A percentile compares a stretch with the other conserved stretches of the same genome.
These are phyloP conservation scores for Gentiana macrophylla DNA, from an alignment of 257 asterid species.

Conservation along the genomic window DNA sequence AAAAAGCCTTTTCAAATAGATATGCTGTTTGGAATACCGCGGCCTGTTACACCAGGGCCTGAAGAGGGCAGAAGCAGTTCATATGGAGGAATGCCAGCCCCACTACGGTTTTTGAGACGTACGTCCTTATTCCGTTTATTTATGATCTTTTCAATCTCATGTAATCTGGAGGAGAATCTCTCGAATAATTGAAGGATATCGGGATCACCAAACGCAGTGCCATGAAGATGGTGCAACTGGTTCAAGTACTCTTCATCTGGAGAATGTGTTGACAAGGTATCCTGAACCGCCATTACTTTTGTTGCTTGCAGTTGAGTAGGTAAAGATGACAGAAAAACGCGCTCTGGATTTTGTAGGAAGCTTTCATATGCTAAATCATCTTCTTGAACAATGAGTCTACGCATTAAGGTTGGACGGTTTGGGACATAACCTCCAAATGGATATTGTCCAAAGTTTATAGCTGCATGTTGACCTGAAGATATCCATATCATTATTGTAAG, in stretches of 20 bases:
- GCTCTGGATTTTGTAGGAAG: constrained; percentile 56
- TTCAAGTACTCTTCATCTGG: constrained; percentile 72
- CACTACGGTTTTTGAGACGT: constrained; percentile 50
- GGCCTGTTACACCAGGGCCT: constrained; percentile 70
- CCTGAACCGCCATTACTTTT: constrained; percentile 92
- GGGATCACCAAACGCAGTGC: constrained; percentile 43
- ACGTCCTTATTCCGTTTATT: constrained; percentile 44
- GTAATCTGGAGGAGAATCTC: constrained; percentile 40
- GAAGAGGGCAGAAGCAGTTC: constrained; percentile 74
- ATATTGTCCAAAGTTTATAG: constrained; percentile 89
- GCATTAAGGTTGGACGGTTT: constrained; percentile 79
- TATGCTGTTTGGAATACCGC: constrained; percentile 84
- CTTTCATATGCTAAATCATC: constrained; percentile 46
- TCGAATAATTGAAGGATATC: constrained; percentile 48
- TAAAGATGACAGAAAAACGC: constrained; percentile 67
- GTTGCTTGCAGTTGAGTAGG: constrained; percentile 93
- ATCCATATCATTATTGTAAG: constrained; percentile 73
- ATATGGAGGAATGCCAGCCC: constrained; percentile 93
- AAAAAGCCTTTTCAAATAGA: constrained; percentile 38
- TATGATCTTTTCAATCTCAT: constrained; percentile 59
- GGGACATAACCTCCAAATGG: constrained; percentile 91
- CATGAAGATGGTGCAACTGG: constrained; percentile 62
- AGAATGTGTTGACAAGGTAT: constrained; percentile 78
- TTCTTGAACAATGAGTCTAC: constrained; percentile 49
- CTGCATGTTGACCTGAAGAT: constrained; percentile 95